These are phyloP conservation scores for Botrytis elliptica DNA, from an alignment of 2,329 filamentous ascomycete genomes.

Conservation along the genomic window DNA sequence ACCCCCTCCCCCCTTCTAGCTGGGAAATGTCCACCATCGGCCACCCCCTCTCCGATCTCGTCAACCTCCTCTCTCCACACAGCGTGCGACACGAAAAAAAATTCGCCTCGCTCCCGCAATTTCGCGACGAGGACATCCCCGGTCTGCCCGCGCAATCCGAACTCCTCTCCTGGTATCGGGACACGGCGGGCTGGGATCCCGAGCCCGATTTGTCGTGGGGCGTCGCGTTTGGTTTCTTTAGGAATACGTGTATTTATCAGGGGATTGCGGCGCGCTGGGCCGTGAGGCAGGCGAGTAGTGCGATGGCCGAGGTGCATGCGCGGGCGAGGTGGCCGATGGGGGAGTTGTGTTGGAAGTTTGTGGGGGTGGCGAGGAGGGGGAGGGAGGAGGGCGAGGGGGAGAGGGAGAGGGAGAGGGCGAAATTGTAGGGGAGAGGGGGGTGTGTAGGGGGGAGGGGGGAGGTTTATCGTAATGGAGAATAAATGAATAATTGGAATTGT, in stretches of 20 bases:
- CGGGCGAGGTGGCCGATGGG: constrained; percentile 69
- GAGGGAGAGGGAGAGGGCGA: constrained; percentile 38
- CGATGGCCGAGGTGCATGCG: constrained; percentile 71
- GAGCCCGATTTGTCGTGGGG: constrained; percentile 60
- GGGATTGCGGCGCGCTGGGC: constrained; percentile 91
- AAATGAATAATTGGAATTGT: neutral
- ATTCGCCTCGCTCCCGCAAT: constrained; percentile 39
- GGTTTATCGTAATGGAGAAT: neutral
- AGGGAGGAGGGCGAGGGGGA: constrained; percentile 29
- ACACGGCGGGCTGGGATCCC: constrained; percentile 70
- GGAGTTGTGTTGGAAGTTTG: constrained; percentile 73
- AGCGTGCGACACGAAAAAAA: constrained; percentile 32
- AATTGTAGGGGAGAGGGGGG: constrained; percentile 38
- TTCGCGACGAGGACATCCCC: constrained; percentile 50
- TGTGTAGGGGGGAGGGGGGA: too few species aligned
- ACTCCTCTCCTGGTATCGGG: constrained; percentile 64
- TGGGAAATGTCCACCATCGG: constrained; percentile 99
- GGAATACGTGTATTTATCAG: constrained; percentile 66
- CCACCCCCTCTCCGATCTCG: constrained; percentile 89
- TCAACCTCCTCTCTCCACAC: constrained; percentile 67
- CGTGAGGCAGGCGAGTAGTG: constrained; percentile 83
- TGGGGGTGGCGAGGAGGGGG: constrained; percentile 50
- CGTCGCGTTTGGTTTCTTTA: constrained; percentile 61
- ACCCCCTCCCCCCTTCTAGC: constrained; percentile 40
- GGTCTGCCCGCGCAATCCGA: constrained; percentile 54